Evolutionary conservation across 208 protist species (phyloP).

Genomic region (Vickermania ingenoplastis): DNA sequence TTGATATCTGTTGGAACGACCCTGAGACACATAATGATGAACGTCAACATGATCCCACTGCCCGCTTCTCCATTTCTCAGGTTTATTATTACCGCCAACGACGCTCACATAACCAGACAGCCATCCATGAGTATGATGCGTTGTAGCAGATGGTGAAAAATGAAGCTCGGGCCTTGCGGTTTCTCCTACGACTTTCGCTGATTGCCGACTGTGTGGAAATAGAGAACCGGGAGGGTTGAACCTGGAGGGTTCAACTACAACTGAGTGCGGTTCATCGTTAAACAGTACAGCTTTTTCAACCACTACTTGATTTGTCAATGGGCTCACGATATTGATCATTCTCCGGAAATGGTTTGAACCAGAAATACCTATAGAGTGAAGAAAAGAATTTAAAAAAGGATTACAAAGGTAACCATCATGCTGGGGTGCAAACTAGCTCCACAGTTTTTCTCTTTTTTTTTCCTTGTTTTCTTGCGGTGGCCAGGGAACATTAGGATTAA

Average conservation of each 20-base stretch:
- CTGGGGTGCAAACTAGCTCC: no score
- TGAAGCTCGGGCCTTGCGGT: background rate
- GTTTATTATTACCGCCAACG: background rate
- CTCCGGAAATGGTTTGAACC: background rate
- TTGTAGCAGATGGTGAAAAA: background rate
- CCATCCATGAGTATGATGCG: conserved; percentile 2
- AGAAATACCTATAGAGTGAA: background rate
- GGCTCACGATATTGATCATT: background rate
- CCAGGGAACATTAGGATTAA: no score
- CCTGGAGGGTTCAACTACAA: no score
- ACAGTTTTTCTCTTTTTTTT: no score
- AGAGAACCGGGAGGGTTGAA: no score
- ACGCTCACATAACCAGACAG: background rate
- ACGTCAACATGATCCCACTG: conserved; percentile 75
- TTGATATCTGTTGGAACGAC: no score
- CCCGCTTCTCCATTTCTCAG: conserved; percentile 37
- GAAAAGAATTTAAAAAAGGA: no score
- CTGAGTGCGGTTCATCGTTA: background rate
- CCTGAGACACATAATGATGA: conserved; percentile 76
- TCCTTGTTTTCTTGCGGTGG: no score
- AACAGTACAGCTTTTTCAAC: background rate
- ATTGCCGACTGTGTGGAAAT: no score
- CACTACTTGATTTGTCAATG: background rate
- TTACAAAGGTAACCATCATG: no score
- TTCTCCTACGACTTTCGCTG: background rate